Base-by-base conservation (phyloP, 192 early-diverging fungal species). In the Coemansia sp. region DNA sequence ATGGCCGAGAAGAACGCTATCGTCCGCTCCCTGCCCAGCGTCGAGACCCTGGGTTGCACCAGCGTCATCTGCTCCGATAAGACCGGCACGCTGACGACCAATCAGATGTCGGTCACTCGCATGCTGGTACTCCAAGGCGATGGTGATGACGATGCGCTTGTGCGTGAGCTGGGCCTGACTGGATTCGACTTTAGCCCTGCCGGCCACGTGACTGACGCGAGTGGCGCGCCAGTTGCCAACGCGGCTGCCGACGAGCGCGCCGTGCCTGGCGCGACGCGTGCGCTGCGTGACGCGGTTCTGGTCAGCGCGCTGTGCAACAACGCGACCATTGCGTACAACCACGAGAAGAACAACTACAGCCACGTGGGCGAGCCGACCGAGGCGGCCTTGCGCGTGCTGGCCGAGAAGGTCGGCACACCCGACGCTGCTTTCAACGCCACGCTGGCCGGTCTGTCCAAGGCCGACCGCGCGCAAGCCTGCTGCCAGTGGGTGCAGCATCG, bases 51-150 rank as follows among this genome's bases (percentile, higher is more conserved):
- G 41, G 98, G 98, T 10, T 96, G 97, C 83, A 98, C 96, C 31
- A 92, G 90, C 75, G 93, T 98, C 60, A 98, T 99, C 76, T 99
- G 98, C 84, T 97, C 96, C 10, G 98, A 99, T 88, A 99, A 99
- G 87, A 99, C 98, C 18, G 98, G 98, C 61, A 99, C 98, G 38
- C 87, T 99, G 74, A 99, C 98, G 13, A 98, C 96, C 31, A 97
- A 97, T 84, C 93, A 97, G 79, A 99, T 99, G 98, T 92, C 91
- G 65, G 93, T 93, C 10, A 85, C 92, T n/a, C 86, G 87, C 38
- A 74, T 89, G 20, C 50, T 75, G 24, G 86, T 95, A 2, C 36
- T 62, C 11, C 18, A 41, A 5, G 31, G 18, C 16, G 31, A 34
- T 27, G 24, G 24, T 27, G 24, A 27, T 27, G 24, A 27, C 24